phyloP scores from a whole-genome alignment of 345 rosid genomes.

The Turnera subulata region DNA sequence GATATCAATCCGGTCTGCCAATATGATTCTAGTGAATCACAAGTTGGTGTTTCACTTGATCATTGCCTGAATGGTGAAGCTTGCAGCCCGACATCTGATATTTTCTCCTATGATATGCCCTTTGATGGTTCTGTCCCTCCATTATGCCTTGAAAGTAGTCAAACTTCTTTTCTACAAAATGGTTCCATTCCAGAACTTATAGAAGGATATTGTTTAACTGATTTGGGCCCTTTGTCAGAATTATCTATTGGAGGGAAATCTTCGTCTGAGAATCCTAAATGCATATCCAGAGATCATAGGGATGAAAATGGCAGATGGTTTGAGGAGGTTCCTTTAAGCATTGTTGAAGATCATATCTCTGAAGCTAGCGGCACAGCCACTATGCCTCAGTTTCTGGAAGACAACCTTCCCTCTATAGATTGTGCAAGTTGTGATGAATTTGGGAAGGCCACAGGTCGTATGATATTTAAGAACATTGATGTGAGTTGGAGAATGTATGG shows the following conservation, averaged over 20 bases:
- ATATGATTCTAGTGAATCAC: constrained; percentile 35
- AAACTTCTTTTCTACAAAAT: constrained; percentile 43
- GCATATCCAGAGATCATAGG: constrained; percentile 30
- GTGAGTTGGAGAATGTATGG: constrained; percentile 77
- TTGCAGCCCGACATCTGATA: constrained; percentile 34
- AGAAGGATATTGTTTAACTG: constrained; percentile 73
- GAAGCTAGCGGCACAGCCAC: constrained; percentile 47
- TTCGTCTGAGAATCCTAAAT: constrained; percentile 23
- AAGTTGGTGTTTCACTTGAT: constrained; percentile 30
- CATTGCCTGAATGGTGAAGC: constrained; percentile 41
- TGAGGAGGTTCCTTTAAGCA: constrained; percentile 42
- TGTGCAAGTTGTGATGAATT: constrained; percentile 31
- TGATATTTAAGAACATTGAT: constrained; percentile 53
- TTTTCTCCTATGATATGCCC: constrained; percentile 27
- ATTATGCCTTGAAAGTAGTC: constrained; percentile 45
- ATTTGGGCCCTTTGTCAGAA: constrained; percentile 52
- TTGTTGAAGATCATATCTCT: constrained; percentile 77
- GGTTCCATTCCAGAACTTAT: constrained; percentile 62
- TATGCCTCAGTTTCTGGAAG: constrained; percentile 38
- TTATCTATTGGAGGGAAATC: constrained; percentile 43
- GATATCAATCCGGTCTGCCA: constrained; percentile 37
- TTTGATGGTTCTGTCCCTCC: constrained; percentile 38
- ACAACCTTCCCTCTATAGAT: constrained; percentile 32
- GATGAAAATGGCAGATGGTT: constrained; percentile 71
- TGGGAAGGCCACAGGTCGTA: constrained; percentile 48